Percentiles rank a stretch among this genome's conserved stretches.
These are phyloP conservation scores for Rhynchospora breviuscula DNA, from an alignment of 176 grass and related monocot genomes.

Conservation along the genomic window DNA sequence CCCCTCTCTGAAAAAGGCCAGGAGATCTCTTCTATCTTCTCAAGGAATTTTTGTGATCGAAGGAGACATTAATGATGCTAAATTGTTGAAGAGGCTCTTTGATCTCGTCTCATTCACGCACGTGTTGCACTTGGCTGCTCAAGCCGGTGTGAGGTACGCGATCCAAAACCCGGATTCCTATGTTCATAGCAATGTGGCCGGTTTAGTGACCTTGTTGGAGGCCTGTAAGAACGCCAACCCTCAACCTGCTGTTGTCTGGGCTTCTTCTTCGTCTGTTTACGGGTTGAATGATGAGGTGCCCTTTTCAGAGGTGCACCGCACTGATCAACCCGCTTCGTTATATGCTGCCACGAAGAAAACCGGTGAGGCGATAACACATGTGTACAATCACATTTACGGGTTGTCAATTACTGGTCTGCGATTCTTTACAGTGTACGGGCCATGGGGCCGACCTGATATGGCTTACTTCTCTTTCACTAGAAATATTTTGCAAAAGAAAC, in stretches of 20 bases:
- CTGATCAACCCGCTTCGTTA: constrained; percentile 40
- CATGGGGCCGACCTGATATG: constrained; percentile 51
- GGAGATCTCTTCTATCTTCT: constrained; percentile 23
- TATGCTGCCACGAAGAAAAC: constrained; percentile 52
- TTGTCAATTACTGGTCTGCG: constrained; percentile 43
- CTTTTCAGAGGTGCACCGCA: constrained; percentile 38
- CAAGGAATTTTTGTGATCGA: constrained; percentile 37
- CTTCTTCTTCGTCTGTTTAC: constrained; percentile 48
- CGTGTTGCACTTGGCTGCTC: constrained; percentile 43
- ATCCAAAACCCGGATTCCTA: constrained; percentile 42
- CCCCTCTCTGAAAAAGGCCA: constrained; percentile 38
- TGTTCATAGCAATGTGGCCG: constrained; percentile 38
- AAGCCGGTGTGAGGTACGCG: constrained; percentile 44
- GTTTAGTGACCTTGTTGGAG: constrained; percentile 40
- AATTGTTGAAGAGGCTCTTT: constrained; percentile 35
- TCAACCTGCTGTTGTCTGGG: constrained; percentile 42
- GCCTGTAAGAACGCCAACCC: constrained; percentile 34
- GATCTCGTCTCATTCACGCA: constrained; percentile 37
- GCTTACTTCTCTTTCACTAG: constrained; percentile 50
- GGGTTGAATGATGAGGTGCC: constrained; percentile 35
- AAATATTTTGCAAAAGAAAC: constrained; percentile 41
- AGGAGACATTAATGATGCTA: constrained; percentile 40
- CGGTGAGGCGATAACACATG: constrained; percentile 43
- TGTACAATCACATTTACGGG: constrained; percentile 51
- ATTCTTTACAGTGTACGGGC: constrained; percentile 49